Evolutionary conservation across 495 filamentous ascomycete species (phyloP), one percentile per base, ranked within the genome.

Genomic region (Aspergillus indologenus): DNA sequence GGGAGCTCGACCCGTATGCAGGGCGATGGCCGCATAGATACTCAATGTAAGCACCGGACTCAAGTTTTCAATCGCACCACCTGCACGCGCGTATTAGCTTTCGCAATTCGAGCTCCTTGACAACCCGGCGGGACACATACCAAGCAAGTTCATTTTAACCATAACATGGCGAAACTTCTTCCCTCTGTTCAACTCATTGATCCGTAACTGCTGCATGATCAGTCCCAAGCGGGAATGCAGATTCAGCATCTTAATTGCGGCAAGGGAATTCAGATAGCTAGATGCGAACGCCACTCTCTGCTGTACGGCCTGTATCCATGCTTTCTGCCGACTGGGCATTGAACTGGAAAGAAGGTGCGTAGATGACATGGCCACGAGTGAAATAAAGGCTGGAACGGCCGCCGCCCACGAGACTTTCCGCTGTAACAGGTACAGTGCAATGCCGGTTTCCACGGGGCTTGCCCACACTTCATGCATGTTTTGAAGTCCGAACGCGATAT

Each of bases 281-380:
- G 44, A 46, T 17, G 44, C 44, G 20, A 46, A 46, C n/a, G 44
- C 44, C 5, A 46, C 44, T 18, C 47, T 3, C 47, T 50, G 4
- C 47, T 50, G 47, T 3, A 50, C 47, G 3, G 47, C 47, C 47
- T 50, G 47, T 4, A 24, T 50, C 47, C 47, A 50, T 26, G 12
- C 26, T 21, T n/a, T 50, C 47, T 50, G 47, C 6, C 12, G 22
- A 5, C 21, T 22, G 8, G 47, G 47, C 15, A 24, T 24, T 1
- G 12, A 24, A 2, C 3, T n/a, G 21, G 47, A 22, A 5, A 50
- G 21, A 15, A 50, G 4, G n/a, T 26, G 26, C 21, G 21, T 26
- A 3, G 26, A 24, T 17, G 3, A 5, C 19, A 48, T 15, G 4
- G 46, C 46, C 23, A 12, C 46, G 12, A 48, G 46, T 11, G 46